Evolutionary conservation across 345 rosid genomes (phyloP).

Genomic region (Gossypium bickii): DNA sequence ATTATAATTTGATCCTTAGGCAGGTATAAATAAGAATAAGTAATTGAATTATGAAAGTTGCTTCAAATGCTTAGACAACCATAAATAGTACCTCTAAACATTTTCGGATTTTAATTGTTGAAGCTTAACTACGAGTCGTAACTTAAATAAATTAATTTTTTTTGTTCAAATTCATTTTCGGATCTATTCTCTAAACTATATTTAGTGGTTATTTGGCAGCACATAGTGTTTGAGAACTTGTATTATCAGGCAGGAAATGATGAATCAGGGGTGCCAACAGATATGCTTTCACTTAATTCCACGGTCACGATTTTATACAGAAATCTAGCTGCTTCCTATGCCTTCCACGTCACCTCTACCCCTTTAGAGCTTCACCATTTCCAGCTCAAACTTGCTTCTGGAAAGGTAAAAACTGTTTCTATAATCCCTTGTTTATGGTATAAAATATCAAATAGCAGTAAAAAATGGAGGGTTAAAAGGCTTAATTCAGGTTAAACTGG

Average conservation of each 20-base stretch:
- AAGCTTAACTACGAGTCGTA: background rate
- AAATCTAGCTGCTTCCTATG: constrained; percentile 73
- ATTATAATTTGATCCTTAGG: too few species aligned
- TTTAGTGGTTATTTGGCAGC: constrained; percentile 37
- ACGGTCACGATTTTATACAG: constrained; percentile 80
- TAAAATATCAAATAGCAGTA: background rate
- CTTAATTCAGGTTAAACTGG: background rate
- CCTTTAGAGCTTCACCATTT: constrained; percentile 66
- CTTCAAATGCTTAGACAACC: too few species aligned
- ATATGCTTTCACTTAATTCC: constrained; percentile 83
- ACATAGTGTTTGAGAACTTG: constrained; percentile 68
- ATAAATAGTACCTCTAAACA: too few species aligned
- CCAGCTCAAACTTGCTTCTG: constrained; percentile 77
- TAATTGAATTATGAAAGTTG: too few species aligned
- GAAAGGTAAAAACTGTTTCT: constrained; percentile 42
- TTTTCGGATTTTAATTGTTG: too few species aligned
- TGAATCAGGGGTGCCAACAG: constrained; percentile 79
- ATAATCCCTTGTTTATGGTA: background rate
- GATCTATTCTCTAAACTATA: background rate
- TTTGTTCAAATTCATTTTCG: too few species aligned
- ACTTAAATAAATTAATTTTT: background rate
- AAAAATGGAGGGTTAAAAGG: constrained; percentile 16
- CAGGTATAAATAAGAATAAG: too few species aligned
- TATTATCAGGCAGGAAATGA: constrained; percentile 90
- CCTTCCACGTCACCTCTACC: constrained; percentile 84